Base-by-base conservation (phyloP, 2,329 filamentous ascomycete genomes). In the Clarireedia monteithiana region DNA sequence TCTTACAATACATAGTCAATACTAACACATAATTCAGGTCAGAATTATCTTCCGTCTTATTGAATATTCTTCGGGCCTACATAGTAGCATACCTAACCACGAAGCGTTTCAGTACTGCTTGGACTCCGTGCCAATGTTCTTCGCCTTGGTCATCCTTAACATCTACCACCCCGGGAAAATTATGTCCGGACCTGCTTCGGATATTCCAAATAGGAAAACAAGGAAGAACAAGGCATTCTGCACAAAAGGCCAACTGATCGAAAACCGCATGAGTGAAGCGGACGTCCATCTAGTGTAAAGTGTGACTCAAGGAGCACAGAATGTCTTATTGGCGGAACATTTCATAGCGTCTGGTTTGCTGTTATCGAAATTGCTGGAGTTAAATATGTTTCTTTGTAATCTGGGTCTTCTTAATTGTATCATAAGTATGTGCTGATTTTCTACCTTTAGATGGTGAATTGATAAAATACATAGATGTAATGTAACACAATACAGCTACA, bases 41-140 rank as follows among this genome's bases (percentile, higher is more conserved):
- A 77, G 83, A 20, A 83, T 85, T 64, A 74, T 82, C 58, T 86
- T 78, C 69, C 80, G 81, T 26, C 72, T 86, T 2, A 66, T 73
- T 50, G 80, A 85, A 65, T 85, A 80, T 62, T 72, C 72, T 0
- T 69, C 70, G 12, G 79, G 78, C 4, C 59, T 52, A 1, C 57
- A 50, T 5, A 80, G 77, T 27, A 78, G 75, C 60, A 68, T 72
- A 0, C 67, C 79, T 9, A 72, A 68, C 36, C 70, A 79, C 58
- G 78, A 83, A 61, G 71, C 64, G 10, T 84, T 80, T 64, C 72
- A 75, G 26, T 79, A 78, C 49, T 64, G 67, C 2, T 75, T 73
- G 57, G 81, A 84, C 60, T 78, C 77, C 1, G 66, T 78, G 1
- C 80, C 81, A 0, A 83, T 84, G 76, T 48, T 63, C 6, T 53